These are phyloP conservation scores for Eucalyptus shirleyi DNA, from an alignment of 345 rosid genomes.

Conservation along the genomic window DNA sequence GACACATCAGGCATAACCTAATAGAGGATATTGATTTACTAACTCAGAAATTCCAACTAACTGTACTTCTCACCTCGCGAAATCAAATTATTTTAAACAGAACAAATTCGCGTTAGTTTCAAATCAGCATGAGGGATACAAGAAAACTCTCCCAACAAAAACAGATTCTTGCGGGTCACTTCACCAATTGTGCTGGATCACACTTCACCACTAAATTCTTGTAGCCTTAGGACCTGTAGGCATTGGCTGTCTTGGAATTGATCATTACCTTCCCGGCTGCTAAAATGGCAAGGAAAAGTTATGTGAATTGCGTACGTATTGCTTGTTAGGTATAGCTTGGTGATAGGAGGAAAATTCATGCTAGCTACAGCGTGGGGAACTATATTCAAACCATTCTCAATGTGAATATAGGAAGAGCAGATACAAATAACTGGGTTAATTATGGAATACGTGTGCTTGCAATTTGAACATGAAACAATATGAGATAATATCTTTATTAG, in stretches of 20 bases:
- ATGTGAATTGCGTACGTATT: not conserved
- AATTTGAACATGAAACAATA: not conserved
- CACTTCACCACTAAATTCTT: not conserved
- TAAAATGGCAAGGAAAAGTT: not conserved
- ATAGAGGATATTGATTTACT: not conserved
- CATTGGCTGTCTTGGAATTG: not conserved
- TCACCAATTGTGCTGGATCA: not conserved
- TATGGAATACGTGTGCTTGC: not conserved
- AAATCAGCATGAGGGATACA: not conserved
- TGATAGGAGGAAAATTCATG: not conserved
- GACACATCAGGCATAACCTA: not conserved
- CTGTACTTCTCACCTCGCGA: not conserved
- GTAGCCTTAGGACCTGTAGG: not conserved
- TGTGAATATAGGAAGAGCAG: not conserved
- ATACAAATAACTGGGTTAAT: not conserved
- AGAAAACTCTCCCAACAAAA: not conserved
- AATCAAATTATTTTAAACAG: not conserved
- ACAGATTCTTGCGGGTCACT: not conserved
- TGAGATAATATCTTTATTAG: not conserved
- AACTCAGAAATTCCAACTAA: not conserved
- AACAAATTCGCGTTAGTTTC: not conserved
- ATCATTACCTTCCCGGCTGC: not conserved
- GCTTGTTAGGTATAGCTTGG: not conserved
- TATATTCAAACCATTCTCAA: not conserved
- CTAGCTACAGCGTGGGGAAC: not conserved